Base-by-base conservation (phyloP, 2,329 filamentous ascomycete genomes). In the Rachicladosporium sp. region DNA sequence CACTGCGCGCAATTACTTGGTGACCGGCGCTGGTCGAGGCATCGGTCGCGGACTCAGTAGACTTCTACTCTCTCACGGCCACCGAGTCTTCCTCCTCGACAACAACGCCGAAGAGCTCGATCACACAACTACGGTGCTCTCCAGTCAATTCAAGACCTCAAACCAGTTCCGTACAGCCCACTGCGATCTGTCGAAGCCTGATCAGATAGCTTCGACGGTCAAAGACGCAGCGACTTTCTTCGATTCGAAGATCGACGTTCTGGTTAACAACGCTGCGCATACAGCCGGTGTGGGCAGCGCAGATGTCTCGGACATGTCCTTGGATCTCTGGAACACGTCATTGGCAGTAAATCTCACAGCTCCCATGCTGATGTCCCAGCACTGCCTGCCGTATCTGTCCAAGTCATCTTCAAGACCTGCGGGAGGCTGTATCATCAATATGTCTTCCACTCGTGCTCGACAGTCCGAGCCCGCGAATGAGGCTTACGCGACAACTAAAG, bases 381-480 rank as follows among this genome's bases (percentile, higher is more conserved):
- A 39, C 4, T 56, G 54, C 41, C 40, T 57, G 12, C 48, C 51
- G 5, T 37, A 59, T 39, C 45, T 60, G 3, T 34, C 45, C 29
- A 46, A 44, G n/a, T 43, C 43, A 7, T 11, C 45, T 4, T 33
- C 43, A 4, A 27, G 45, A n/a, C 29, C 36, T 2, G 38, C 40
- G 19, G 49, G 52, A 4, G 50, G 54, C 8, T 50, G 46, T 15
- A 54, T 68, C 29, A 59, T 73, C 40, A 64, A 71, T 47, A 62
- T 73, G 29, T 68, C 67, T 1, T 70, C 66, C 1, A 72, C 69
- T 5, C 60, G 69, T 19, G 69, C 68, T 1, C 53, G 63, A 34
- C 68, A 70, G 57, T 60, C 63, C 31, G 70, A 73, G 50, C 50
- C 60, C 1, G 58, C 70, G 39, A 67, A 68, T 41, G 69, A 73